These are phyloP conservation scores for Naegleria gruberi DNA, from an alignment of 208 protist species.

Conservation along the genomic window DNA sequence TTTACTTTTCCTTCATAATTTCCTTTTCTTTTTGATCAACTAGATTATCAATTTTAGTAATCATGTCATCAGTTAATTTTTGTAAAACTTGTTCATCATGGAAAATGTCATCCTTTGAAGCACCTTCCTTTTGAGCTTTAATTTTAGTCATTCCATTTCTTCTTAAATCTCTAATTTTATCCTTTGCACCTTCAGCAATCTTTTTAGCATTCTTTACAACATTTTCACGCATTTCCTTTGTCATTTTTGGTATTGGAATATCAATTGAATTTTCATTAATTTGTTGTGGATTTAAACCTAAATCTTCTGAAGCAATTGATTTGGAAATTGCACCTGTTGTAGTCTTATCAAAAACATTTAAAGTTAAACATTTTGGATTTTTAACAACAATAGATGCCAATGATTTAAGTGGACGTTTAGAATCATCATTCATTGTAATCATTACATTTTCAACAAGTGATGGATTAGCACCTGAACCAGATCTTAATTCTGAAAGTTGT, in stretches of 20 bases:
- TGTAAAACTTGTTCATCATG: not conserved
- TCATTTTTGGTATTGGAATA: constrained; percentile 10
- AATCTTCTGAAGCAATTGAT: not conserved
- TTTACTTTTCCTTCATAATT: constrained; percentile 8
- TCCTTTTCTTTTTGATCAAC: constrained; percentile 10
- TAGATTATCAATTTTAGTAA: not conserved
- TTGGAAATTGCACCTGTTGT: not conserved
- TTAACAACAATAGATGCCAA: not conserved
- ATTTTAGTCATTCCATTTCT: not conserved
- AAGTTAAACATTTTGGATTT: not conserved
- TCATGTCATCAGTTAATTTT: not conserved
- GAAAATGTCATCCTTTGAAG: not conserved
- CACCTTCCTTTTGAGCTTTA: not conserved
- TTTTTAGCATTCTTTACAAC: not conserved
- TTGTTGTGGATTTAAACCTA: constrained; percentile 21
- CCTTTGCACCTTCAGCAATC: not conserved
- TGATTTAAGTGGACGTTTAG: not conserved
- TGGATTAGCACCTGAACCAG: not conserved
- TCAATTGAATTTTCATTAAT: constrained; percentile 7
- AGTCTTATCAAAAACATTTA: constrained; percentile 11
- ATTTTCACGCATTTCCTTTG: constrained; percentile 16
- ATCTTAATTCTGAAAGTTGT: not conserved
- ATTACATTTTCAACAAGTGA: not conserved
- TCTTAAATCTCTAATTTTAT: constrained; percentile 11
- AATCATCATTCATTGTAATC: not conserved